Evolutionary conservation across 2,329 filamentous ascomycete species (phyloP), one percentile per base, ranked within the genome.

Genomic region (Fusarium abutilonis): DNA sequence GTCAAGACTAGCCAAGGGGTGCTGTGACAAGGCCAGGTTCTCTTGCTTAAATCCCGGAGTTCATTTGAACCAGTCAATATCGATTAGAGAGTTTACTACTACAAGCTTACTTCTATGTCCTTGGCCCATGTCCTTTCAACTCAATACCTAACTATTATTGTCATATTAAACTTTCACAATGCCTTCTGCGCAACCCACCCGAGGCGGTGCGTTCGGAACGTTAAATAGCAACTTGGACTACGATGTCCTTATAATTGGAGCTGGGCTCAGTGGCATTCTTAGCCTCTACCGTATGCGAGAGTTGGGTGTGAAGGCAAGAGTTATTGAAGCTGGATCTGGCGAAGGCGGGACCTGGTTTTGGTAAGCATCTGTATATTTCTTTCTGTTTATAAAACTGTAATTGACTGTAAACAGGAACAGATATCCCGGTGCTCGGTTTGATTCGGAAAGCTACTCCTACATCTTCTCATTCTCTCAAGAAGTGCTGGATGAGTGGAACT

Each of bases 291-390:
- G 74, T 4, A 76, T 81, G 70, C 69, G 73, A 5, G 62, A 80
- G 31, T 56, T 78, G 10, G 75, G 76, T 3, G 67, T 74, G 38
- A 67, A 69, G 39, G 72, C 73, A 47, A 74, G 70, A 52, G 74
- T 76, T 6, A 55, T 80, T n/a, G 79, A 81, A 54, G 75, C 75
- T 21, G 77, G 73, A 11, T 71, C 74, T 14, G 74, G 70, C 6
- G 75, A 76, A 31, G 79, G 79, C 4, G 80, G 81, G 1, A 82
- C 79, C 3, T 83, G 81, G 80, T 75, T 73, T 51, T 78, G 76
- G 77, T 73, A 63, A 58, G 54, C 19, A 19, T 13, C 9, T 6
- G 26, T 15, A 4, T 23, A 9, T 19, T 19, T 19, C 4, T 8
- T n/a, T 6, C 13, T 4, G 6, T 14, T 13, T 5, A 31, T 14